A percentile compares a stretch with the other conserved stretches of the same genome.
phyloP scores from a whole-genome alignment of 306 rosid genomes.

The Cajanus cajan region DNA sequence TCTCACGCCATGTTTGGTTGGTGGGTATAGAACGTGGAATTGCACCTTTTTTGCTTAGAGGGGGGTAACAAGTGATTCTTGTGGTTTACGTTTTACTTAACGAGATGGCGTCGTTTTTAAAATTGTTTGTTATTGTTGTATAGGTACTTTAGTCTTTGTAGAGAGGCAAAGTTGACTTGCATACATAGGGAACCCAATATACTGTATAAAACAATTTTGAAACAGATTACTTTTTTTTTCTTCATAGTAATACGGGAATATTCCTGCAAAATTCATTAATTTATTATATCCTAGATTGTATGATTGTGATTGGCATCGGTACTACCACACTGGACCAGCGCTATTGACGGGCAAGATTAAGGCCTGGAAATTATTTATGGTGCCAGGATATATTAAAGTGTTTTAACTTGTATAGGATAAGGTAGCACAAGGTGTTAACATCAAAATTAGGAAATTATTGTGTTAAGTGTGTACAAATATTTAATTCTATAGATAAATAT shows the following conservation, averaged over 20 bases:
- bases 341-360: neutral
- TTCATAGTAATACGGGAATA: neutral
- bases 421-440: neutral
- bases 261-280: neutral
- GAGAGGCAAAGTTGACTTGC: conserved; percentile 1
- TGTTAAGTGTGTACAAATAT: neutral
- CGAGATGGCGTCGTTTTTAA: neutral
- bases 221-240: neutral
- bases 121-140: conserved; percentile 15
- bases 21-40: conserved; percentile 10
- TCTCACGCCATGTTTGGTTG: neutral
- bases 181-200: neutral
- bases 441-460: neutral
- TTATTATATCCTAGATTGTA: neutral
- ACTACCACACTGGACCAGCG: neutral
- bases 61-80: conserved; percentile 5
- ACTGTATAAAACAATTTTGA: conserved; percentile 29
- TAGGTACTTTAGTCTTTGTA: neutral
- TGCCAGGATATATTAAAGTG: neutral
- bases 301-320: neutral
- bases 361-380: neutral
- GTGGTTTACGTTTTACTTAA: neutral
- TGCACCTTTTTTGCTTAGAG: conserved; percentile 25
- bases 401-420: neutral
- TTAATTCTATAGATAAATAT: neutral